A percentile compares a stretch with the other conserved stretches of the same genome.
Evolutionary conservation across 2,329 filamentous ascomycete species (phyloP).

Genomic region (Sclerotinia trifoliorum): DNA sequence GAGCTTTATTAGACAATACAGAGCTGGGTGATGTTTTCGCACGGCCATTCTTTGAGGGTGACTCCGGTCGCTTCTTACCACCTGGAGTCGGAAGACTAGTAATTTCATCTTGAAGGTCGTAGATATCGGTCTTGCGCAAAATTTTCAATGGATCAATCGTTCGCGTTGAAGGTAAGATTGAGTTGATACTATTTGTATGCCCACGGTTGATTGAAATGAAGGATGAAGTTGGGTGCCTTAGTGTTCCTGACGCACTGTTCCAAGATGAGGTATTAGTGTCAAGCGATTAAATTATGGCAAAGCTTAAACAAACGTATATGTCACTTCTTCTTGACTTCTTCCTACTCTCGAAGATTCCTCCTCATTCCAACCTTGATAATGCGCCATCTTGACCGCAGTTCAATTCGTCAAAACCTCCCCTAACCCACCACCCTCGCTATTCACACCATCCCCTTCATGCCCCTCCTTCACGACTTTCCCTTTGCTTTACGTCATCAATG

Average conservation of each 20-base stretch:
- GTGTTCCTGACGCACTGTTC: background rate
- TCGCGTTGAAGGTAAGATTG: slow-evolving; percentile 17
- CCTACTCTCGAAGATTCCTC: background rate
- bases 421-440: background rate
- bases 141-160: slow-evolving; percentile 27
- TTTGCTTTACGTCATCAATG: background rate
- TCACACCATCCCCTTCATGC: background rate
- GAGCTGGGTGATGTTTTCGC: slow-evolving; percentile 22
- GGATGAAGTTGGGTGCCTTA: slow-evolving; percentile 17
- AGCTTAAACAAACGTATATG: background rate
- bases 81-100: slow-evolving; percentile 11
- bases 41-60: slow-evolving; percentile 21
- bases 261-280: background rate
- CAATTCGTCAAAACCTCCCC: background rate
- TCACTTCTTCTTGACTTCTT: background rate
- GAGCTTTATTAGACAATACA: slow-evolving; percentile 21
- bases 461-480: background rate
- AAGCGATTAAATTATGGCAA: background rate
- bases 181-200: background rate
- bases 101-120: slow-evolving; percentile 25
- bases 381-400: slow-evolving; percentile 4
- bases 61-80: slow-evolving; percentile 22
- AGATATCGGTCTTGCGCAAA: slow-evolving; percentile 25
- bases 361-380: background rate
- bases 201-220: slow-evolving; percentile 32